phyloP scores from a whole-genome alignment of 805 yeast genomes.

The Scheffersomyces lignosus region DNA sequence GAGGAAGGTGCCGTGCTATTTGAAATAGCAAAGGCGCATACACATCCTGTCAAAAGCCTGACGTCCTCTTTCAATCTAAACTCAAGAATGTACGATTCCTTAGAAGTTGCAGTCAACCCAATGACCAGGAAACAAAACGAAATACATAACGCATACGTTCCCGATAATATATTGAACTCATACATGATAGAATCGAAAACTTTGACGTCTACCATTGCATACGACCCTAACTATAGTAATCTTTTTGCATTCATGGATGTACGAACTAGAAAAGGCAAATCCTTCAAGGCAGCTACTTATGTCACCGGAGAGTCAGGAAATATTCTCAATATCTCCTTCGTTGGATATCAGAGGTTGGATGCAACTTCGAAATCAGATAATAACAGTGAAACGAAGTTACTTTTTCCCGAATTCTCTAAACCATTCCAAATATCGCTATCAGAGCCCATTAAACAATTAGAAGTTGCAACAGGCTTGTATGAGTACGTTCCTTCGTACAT shows the following conservation, averaged over 20 bases:
- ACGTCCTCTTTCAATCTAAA: constrained; percentile 3
- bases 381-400: not conserved
- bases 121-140: constrained; percentile 1
- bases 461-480: constrained; percentile 22
- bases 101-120: constrained; percentile 5
- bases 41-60: constrained; percentile 1
- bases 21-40: constrained; percentile 3
- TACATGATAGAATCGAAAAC: constrained; percentile 24
- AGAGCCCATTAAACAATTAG: constrained; percentile 43
- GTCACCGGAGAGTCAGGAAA: constrained; percentile 33
- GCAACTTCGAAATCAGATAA: not conserved
- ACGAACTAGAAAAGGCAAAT: constrained; percentile 2
- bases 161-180: constrained; percentile 20
- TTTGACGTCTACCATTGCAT: constrained; percentile 22
- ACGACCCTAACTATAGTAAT: constrained; percentile 37
- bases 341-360: not conserved
- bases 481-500: constrained; percentile 25
- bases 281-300: constrained; percentile 20
- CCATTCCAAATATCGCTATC: constrained; percentile 23
- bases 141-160: constrained; percentile 17
- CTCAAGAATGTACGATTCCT: constrained; percentile 11
- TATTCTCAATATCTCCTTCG: constrained; percentile 23
- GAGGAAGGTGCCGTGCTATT: constrained; percentile 5
- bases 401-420: constrained; percentile 9
- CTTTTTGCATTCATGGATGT: constrained; percentile 19